Conservation (phyloP, 73 alveolate genomes). For the Paraurostyla sp. region DNA sequence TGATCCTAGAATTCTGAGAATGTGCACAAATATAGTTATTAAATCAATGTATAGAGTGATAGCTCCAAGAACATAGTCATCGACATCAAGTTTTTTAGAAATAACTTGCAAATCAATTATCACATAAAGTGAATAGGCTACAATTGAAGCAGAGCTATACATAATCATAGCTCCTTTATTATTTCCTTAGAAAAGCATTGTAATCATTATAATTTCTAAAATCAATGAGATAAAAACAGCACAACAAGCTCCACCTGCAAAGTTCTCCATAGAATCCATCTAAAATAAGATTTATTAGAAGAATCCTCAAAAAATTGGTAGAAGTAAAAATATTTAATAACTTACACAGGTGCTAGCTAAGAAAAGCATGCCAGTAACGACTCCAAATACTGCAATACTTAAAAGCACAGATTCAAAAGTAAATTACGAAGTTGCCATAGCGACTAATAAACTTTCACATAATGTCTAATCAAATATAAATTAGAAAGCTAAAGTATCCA, state of each 20-base stretch:
- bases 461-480: slow-evolving; percentile 6
- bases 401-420: background rate
- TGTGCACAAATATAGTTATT: slow-evolving; percentile 67
- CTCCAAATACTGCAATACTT: background rate
- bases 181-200: background rate
- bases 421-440: background rate
- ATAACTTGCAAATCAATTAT: slow-evolving; percentile 83
- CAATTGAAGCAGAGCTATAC: slow-evolving; percentile 28
- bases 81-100: slow-evolving; percentile 73
- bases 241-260: background rate
- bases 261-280: too few relatives aligned
- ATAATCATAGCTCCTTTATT: background rate
- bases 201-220: background rate
- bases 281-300: too few relatives aligned
- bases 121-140: slow-evolving; percentile 80
- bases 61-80: slow-evolving; percentile 88
- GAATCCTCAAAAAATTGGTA: too few relatives aligned
- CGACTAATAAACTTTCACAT: background rate
- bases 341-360: background rate
- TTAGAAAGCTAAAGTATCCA: background rate
- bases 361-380: background rate
- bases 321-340: too few relatives aligned
- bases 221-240: background rate
- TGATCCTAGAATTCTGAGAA: slow-evolving; percentile 58
- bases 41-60: slow-evolving; percentile 83